Percentiles rank a stretch among this genome's conserved stretches.
Evolutionary conservation across 192 early-diverging fungal species (phyloP).

Genomic region (Gonapodya sp.): DNA sequence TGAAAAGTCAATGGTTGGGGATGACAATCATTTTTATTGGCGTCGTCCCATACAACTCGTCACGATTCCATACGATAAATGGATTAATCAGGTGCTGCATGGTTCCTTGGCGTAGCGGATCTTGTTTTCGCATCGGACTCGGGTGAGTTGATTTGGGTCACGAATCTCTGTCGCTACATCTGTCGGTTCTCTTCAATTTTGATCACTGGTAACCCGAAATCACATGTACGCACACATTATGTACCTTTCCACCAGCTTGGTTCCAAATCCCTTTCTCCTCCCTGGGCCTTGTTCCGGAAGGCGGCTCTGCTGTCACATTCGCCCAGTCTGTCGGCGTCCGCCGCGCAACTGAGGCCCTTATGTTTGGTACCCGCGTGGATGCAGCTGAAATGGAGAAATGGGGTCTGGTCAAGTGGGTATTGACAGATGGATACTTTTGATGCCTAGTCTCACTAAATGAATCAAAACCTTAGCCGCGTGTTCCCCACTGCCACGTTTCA

Average conservation of each 20-base stretch:
- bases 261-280: constrained; percentile 1
- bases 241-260: neutral
- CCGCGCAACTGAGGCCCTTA: neutral
- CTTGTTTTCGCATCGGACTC: constrained; percentile 4
- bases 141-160: too few relatives aligned
- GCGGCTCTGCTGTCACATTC: neutral
- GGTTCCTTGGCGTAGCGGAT: constrained; percentile 10
- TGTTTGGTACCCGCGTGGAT: neutral
- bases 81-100: neutral
- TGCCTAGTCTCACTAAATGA: neutral
- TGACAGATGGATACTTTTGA: neutral
- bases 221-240: neutral
- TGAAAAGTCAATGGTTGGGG: too few relatives aligned
- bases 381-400: neutral
- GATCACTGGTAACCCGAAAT: neutral
- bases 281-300: neutral
- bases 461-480: neutral
- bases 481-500: constrained; percentile 6
- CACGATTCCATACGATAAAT: neutral
- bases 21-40: too few relatives aligned
- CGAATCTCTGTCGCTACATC: too few relatives aligned
- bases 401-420: constrained; percentile 7
- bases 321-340: neutral
- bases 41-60: neutral
- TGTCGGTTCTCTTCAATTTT: neutral